These are phyloP conservation scores for Dendrocalamus latiflorus DNA, from an alignment of 202 grass and related monocot species.

Conservation along the genomic window DNA sequence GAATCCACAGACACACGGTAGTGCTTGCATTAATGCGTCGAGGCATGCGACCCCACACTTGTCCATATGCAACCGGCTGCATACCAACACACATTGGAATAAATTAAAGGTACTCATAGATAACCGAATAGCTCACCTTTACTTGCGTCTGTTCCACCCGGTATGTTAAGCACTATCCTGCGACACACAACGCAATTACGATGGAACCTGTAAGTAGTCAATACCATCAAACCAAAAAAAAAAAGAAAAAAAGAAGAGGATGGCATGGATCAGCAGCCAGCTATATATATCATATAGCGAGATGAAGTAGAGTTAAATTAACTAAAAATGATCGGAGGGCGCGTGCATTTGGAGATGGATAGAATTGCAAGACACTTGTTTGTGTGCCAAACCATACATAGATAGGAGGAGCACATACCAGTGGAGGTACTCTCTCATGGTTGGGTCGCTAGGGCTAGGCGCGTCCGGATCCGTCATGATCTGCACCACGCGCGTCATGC, in stretches of 20 bases:
- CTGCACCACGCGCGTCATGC: neutral
- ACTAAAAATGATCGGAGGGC: neutral
- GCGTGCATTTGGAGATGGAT: neutral
- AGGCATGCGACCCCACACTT: neutral
- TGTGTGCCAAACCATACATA: neutral
- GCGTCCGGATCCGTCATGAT: slow-evolving; percentile 86
- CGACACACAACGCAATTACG: neutral
- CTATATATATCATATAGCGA: too few relatives aligned
- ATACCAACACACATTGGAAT: too few relatives aligned
- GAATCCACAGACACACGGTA: too few relatives aligned
- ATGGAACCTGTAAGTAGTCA: neutral
- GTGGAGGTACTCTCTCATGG: slow-evolving; percentile 62
- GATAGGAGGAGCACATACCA: slow-evolving; percentile 27
- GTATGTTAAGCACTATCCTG: slow-evolving; percentile 73
- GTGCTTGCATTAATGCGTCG: too few relatives aligned
- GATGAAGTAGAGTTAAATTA: neutral
- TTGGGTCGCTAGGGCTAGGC: neutral
- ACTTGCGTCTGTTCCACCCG: slow-evolving; percentile 52
- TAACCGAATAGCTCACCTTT: slow-evolving; percentile 37
- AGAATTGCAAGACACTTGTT: neutral
- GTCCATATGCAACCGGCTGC: neutral
- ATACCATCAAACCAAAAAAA: neutral
- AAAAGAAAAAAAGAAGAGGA: too few relatives aligned
- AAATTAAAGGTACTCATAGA: too few relatives aligned
- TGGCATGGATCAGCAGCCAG: neutral